Conservation (phyloP, 2,329 filamentous ascomycete species). For the Gremmenia infestans region DNA sequence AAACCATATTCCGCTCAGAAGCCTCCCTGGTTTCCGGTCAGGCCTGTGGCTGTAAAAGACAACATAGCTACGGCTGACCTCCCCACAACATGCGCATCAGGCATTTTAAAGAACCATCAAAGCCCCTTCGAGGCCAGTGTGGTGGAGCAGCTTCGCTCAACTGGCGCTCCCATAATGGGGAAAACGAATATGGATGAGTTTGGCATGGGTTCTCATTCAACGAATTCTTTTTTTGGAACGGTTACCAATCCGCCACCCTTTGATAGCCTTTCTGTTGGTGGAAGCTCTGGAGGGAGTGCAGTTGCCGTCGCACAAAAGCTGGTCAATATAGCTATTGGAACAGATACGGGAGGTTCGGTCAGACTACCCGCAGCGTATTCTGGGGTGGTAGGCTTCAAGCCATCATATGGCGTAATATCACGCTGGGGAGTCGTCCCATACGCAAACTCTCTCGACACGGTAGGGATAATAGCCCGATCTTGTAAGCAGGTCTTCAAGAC, state of each 20-base stretch:
- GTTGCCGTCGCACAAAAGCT: slow-evolving; percentile 66
- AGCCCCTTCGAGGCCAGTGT: slow-evolving; percentile 83
- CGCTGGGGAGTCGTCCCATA: slow-evolving; percentile 68
- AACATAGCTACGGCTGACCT: slow-evolving; percentile 63
- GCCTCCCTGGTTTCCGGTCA: background rate
- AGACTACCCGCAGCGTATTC: slow-evolving; percentile 68
- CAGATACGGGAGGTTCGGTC: slow-evolving; percentile 76
- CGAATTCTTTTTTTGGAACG: slow-evolving; percentile 60
- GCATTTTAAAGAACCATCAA: slow-evolving; percentile 62
- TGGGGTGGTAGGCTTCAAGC: slow-evolving; percentile 65
- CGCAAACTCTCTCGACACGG: slow-evolving; percentile 69
- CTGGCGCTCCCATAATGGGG: slow-evolving; percentile 58
- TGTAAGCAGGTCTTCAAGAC: slow-evolving; percentile 34
- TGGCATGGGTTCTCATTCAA: slow-evolving; percentile 85
- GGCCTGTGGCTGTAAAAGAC: slow-evolving; percentile 57
- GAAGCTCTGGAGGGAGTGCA: slow-evolving; percentile 91
- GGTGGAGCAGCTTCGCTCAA: slow-evolving; percentile 58
- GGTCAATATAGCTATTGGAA: slow-evolving; percentile 68
- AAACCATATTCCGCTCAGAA: background rate
- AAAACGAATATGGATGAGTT: slow-evolving; percentile 97
- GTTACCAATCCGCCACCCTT: slow-evolving; percentile 38
- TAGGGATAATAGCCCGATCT: slow-evolving; percentile 54
- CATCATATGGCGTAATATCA: slow-evolving; percentile 64
- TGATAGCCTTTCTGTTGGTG: slow-evolving; percentile 60
- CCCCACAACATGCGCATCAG: slow-evolving; percentile 81